Percentiles rank a stretch among this genome's conserved stretches.
Evolutionary conservation across 2,329 filamentous ascomycete genomes (phyloP).

Genomic region (Phyllachora maydis): DNA sequence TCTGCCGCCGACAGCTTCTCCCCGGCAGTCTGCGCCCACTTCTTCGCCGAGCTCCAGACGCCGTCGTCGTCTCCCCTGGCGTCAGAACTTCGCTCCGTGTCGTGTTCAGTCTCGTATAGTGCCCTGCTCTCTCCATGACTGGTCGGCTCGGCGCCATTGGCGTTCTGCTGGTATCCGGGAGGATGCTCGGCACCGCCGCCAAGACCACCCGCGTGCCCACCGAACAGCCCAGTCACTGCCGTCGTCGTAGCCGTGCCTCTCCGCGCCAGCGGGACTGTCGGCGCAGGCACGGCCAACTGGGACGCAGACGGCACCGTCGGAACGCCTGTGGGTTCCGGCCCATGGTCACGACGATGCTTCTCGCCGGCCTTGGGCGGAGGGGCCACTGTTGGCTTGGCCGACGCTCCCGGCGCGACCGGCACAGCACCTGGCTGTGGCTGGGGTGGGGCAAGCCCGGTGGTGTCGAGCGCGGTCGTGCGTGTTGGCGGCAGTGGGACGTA

Average conservation of each 20-base stretch:
- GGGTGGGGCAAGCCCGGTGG: slow-evolving; percentile 20
- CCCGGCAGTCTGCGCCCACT: slow-evolving; percentile 33
- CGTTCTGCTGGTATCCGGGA: slow-evolving; percentile 35
- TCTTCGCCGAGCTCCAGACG: slow-evolving; percentile 34
- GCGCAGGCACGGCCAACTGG: slow-evolving; percentile 30
- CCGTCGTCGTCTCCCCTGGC: slow-evolving; percentile 19
- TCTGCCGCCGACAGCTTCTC: slow-evolving; percentile 36
- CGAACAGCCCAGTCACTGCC: slow-evolving; percentile 4
- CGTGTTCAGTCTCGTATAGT: slow-evolving; percentile 13
- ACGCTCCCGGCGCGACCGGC: slow-evolving; percentile 20
- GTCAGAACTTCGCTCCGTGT: slow-evolving; percentile 4
- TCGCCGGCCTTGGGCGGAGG: slow-evolving; percentile 31
- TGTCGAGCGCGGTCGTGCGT: slow-evolving; percentile 16
- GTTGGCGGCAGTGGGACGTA: slow-evolving; percentile 18
- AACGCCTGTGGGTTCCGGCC: slow-evolving; percentile 12
- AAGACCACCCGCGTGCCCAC: not conserved
- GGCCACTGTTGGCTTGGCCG: slow-evolving; percentile 17
- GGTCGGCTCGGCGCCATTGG: slow-evolving; percentile 27
- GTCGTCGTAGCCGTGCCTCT: slow-evolving; percentile 23
- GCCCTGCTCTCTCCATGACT: slow-evolving; percentile 21
- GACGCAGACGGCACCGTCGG: slow-evolving; percentile 16
- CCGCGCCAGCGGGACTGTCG: slow-evolving; percentile 18
- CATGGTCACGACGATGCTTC: slow-evolving; percentile 11
- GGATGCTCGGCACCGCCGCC: slow-evolving; percentile 19
- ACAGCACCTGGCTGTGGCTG: slow-evolving; percentile 35